These are phyloP conservation scores for Sparassis latifolia DNA, from an alignment of 1,284 basidiomycete species.

Conservation along the genomic window DNA sequence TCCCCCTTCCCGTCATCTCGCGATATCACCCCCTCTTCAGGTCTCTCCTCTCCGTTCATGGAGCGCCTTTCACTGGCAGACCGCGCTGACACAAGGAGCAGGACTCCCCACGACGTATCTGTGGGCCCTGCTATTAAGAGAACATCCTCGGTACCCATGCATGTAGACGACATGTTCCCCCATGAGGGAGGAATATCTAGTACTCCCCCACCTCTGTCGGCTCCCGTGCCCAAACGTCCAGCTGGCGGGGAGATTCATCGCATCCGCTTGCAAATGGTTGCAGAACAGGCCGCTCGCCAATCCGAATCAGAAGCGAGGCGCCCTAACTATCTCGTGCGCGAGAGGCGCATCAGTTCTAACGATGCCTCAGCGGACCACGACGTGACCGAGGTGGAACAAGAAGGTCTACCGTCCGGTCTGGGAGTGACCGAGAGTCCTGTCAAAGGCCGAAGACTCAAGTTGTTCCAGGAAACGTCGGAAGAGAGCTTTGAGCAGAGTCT, in stretches of 20 bases:
- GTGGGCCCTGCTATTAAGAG: slow-evolving; percentile 12
- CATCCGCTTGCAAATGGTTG: slow-evolving; percentile 44
- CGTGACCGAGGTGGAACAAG: slow-evolving; percentile 14
- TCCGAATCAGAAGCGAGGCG: slow-evolving; percentile 53
- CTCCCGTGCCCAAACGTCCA: slow-evolving; percentile 18
- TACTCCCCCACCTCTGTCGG: slow-evolving; percentile 17
- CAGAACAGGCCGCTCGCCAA: slow-evolving; percentile 39
- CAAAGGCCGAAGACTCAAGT: slow-evolving; percentile 60
- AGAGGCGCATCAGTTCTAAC: slow-evolving; percentile 38
- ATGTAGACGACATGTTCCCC: slow-evolving; percentile 30
- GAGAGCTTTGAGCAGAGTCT: slow-evolving; percentile 77
- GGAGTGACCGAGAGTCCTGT: slow-evolving; percentile 61
- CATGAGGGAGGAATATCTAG: slow-evolving; percentile 16
- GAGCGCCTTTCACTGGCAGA: slow-evolving; percentile 11
- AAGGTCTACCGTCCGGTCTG: slow-evolving; percentile 27
- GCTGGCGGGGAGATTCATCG: slow-evolving; percentile 54
- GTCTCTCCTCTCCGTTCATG: slow-evolving; percentile 29
- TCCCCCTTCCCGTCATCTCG: slow-evolving; percentile 10
- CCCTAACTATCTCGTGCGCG: slow-evolving; percentile 62
- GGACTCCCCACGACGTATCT: slow-evolving; percentile 13
- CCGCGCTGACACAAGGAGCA: slow-evolving; percentile 10
- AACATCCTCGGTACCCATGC: slow-evolving; percentile 11
- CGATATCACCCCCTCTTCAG: slow-evolving; percentile 18
- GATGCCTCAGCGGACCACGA: slow-evolving; percentile 27
- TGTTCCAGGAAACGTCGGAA: slow-evolving; percentile 75